A percentile compares a stretch with the other conserved stretches of the same genome.
Conservation (phyloP, 805 yeast species). For the Saccharomycopsis sp. region DNA sequence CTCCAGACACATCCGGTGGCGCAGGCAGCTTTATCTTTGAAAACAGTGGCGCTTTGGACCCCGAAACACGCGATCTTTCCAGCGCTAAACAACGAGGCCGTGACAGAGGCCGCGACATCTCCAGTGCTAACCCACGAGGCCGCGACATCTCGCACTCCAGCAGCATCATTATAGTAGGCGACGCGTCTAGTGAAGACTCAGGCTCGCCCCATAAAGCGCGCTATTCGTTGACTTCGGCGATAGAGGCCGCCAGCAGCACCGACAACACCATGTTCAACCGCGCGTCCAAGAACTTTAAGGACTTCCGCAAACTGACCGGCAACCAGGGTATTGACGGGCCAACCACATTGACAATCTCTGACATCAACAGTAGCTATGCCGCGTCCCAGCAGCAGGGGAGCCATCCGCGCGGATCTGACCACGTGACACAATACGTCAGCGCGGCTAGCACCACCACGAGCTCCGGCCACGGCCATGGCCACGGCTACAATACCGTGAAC, state of each 20-base stretch:
- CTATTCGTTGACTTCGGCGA: not conserved
- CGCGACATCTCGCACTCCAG: too few relatives aligned
- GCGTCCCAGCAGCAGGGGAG: not conserved
- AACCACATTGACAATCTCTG: not conserved
- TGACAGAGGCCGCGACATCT: too few relatives aligned
- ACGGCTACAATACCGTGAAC: too few relatives aligned
- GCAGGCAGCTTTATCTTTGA: not conserved
- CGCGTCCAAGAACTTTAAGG: slow-evolving; percentile 7
- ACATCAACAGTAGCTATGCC: not conserved
- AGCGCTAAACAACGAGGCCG: not conserved
- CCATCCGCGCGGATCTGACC: not conserved
- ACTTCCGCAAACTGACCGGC: not conserved
- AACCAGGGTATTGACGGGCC: not conserved
- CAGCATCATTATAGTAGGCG: not conserved
- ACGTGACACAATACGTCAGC: not conserved
- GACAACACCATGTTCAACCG: slow-evolving; percentile 13
- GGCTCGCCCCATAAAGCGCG: not conserved
- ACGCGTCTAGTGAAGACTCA: not conserved
- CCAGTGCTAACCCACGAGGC: too few relatives aligned
- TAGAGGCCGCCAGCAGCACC: not conserved
- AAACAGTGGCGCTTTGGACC: not conserved
- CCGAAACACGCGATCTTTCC: not conserved
- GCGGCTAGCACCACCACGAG: not conserved
- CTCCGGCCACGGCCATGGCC: not conserved
- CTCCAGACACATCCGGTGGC: not conserved